Percentiles rank a stretch among this genome's conserved stretches.
Evolutionary conservation across 129 eudicot species (phyloP).

Genomic region (Solidago caesia): DNA sequence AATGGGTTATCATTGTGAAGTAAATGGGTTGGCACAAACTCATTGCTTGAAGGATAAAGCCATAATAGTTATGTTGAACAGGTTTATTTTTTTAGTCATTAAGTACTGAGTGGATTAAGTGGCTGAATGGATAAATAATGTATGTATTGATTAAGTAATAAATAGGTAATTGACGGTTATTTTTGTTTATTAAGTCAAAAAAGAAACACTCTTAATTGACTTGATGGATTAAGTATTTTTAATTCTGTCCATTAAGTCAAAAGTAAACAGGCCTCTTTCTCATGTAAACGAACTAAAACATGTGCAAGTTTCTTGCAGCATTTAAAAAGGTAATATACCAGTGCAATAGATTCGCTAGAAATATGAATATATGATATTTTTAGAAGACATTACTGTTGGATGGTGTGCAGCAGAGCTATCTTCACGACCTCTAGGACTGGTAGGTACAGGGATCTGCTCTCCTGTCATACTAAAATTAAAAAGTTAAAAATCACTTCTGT

Average conservation of each 20-base stretch:
- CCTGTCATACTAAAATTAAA: constrained; percentile 81
- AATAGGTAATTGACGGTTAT: too few species aligned
- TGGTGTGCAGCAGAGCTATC: constrained; percentile 73
- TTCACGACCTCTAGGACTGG: constrained; percentile 90
- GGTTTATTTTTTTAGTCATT: constrained; percentile 15
- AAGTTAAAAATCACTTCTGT: constrained; percentile 9
- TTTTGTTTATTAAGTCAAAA: too few species aligned
- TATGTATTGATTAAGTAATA: too few species aligned
- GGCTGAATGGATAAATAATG: too few species aligned
- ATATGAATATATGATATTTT: neutral
- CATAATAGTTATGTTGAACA: constrained; percentile 10
- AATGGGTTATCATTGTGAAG: neutral
- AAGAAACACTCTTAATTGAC: too few species aligned
- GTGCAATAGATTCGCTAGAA: constrained; percentile 5
- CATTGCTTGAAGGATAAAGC: constrained; percentile 8
- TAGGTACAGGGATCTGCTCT: constrained; percentile 72
- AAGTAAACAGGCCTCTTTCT: neutral
- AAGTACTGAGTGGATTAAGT: neutral
- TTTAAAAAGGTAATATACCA: neutral
- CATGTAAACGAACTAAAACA: constrained; percentile 13
- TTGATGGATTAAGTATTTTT: too few species aligned
- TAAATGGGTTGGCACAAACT: constrained; percentile 14
- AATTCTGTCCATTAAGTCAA: too few species aligned
- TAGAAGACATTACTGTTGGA: constrained; percentile 51
- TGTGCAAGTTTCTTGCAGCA: constrained; percentile 10